Conservation (phyloP, 805 yeast genomes). For the Candida cerambycidarum region DNA sequence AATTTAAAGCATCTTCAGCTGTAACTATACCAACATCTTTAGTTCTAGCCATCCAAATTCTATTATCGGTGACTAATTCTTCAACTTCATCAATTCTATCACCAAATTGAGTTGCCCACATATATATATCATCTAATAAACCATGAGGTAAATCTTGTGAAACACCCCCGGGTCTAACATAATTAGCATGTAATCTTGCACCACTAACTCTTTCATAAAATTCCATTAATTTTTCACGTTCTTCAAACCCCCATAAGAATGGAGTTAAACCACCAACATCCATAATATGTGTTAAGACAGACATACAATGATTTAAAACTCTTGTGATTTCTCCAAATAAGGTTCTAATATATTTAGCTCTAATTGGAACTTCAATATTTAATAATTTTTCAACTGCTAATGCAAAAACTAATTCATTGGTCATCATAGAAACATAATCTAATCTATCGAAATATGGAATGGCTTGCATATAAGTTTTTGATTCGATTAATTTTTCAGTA, state of each 20-base stretch:
- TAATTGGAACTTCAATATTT: conserved; percentile 79
- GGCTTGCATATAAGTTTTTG: conserved; percentile 85
- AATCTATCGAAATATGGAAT: conserved; percentile 85
- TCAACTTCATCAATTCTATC: conserved; percentile 90
- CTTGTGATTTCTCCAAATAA: conserved; percentile 86
- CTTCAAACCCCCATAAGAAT: conserved; percentile 92
- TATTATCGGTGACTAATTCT: conserved; percentile 84
- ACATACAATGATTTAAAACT: conserved; percentile 81
- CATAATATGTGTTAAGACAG: conserved; percentile 85
- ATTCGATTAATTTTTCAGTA: conserved; percentile 83
- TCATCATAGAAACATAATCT: conserved; percentile 87
- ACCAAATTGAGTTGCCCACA: conserved; percentile 96
- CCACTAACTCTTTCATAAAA: conserved; percentile 89
- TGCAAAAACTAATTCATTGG: conserved; percentile 82
- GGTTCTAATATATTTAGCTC: conserved; percentile 83
- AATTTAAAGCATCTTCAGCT: conserved; percentile 85
- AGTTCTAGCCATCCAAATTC: conserved; percentile 90
- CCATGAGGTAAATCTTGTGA: conserved; percentile 86
- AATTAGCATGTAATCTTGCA: conserved; percentile 86
- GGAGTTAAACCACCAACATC: conserved; percentile 95
- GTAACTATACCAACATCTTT: conserved; percentile 75
- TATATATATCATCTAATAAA: conserved; percentile 82
- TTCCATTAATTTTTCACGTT: conserved; percentile 90
- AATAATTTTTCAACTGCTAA: conserved; percentile 82
- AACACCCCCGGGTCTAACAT: conserved; percentile 91